Conservation (phyloP, 208 protist species). For the Zelonia costaricensis region DNA sequence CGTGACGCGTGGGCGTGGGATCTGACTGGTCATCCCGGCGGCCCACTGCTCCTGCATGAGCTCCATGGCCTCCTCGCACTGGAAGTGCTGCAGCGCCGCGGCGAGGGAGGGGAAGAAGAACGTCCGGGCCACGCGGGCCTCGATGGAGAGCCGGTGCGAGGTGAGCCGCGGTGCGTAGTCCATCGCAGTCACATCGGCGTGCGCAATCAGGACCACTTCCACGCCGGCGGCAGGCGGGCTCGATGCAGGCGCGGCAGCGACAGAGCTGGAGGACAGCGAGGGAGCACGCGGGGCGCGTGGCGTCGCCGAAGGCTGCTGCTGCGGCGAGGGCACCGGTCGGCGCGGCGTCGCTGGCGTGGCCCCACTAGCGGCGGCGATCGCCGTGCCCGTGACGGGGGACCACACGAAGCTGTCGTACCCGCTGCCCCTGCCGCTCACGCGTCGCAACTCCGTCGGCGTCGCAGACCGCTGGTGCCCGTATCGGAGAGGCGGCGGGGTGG, state of each 20-base stretch:
- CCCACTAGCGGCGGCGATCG: background rate
- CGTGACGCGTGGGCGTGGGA: constrained; percentile 11
- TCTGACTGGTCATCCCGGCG: constrained; percentile 30
- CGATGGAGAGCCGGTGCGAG: constrained; percentile 68
- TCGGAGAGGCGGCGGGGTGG: no score
- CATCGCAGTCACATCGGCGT: constrained; percentile 67
- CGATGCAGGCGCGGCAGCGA: background rate
- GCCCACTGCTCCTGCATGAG: constrained; percentile 44
- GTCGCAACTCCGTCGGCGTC: background rate
- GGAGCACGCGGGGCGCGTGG: background rate
- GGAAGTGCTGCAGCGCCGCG: constrained; percentile 54
- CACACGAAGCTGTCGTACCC: constrained; percentile 3
- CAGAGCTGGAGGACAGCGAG: no score
- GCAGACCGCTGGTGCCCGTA: no score
- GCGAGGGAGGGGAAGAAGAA: constrained; percentile 58
- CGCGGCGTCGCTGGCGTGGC: background rate
- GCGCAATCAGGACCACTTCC: constrained; percentile 67
- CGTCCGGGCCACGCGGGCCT: constrained; percentile 50
- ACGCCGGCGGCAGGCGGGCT: constrained; percentile 20
- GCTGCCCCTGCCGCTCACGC: background rate
- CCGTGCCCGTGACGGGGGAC: constrained; percentile 11
- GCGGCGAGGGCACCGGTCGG: background rate
- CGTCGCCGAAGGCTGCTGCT: no score
- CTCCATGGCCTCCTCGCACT: constrained; percentile 39
- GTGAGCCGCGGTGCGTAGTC: constrained; percentile 67